A percentile compares a stretch with the other conserved stretches of the same genome.
Evolutionary conservation across 148 eudicot species (phyloP).

Genomic region (Vaccinium vitisidaea): DNA sequence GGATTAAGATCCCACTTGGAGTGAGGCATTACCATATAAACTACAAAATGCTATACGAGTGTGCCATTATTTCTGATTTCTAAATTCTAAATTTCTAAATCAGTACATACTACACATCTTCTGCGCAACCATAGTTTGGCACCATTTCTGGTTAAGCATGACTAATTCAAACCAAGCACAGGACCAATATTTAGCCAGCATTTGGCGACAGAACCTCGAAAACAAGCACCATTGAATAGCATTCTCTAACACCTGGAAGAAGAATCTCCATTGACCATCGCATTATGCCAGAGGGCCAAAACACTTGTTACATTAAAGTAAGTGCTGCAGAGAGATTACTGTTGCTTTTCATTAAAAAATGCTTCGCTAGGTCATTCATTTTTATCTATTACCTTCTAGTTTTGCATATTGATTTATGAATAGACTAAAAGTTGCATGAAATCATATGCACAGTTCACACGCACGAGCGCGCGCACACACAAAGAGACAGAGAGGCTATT

Average conservation of each 20-base stretch:
- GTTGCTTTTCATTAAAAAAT: background rate
- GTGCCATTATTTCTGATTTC: background rate
- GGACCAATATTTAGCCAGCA: background rate
- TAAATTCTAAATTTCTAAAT: background rate
- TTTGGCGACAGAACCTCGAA: background rate
- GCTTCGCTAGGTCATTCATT: background rate
- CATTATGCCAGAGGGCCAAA: background rate
- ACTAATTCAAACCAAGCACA: background rate
- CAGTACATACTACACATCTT: slow-evolving; percentile 2
- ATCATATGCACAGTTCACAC: background rate
- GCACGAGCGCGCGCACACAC: no score
- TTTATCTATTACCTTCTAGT: background rate
- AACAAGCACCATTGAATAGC: background rate
- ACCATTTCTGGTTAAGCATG: background rate
- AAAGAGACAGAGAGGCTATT: background rate
- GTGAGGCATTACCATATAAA: background rate
- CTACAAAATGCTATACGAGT: background rate
- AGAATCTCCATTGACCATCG: background rate
- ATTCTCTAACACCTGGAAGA: background rate
- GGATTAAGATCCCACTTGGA: background rate
- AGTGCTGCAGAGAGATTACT: background rate
- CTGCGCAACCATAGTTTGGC: background rate
- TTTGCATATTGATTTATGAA: background rate
- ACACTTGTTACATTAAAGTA: background rate
- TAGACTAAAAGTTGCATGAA: background rate